Evolutionary conservation across 306 rosid genomes (phyloP).

Genomic region (Astragalus glycyphyllos): DNA sequence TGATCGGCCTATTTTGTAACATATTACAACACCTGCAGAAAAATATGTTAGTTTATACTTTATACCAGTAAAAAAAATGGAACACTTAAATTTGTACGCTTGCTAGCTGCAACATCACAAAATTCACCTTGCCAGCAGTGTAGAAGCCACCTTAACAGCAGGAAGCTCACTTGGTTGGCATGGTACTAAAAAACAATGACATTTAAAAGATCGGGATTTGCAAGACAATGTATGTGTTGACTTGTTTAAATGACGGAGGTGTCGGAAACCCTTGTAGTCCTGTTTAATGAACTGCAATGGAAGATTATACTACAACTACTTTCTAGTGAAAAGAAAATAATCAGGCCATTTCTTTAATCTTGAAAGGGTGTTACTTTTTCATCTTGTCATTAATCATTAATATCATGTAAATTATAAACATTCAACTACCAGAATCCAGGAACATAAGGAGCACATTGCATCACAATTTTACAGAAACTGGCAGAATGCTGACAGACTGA

Average conservation of each 20-base stretch:
- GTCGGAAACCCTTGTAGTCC: slow-evolving; percentile 49
- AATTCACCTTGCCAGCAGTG: slow-evolving; percentile 66
- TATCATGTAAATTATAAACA: slow-evolving; percentile 9
- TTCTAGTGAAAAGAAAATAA: slow-evolving; percentile 40
- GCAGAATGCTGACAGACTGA: slow-evolving; percentile 22
- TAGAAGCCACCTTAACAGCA: slow-evolving; percentile 54
- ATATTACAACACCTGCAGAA: slow-evolving; percentile 68
- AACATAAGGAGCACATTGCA: neutral
- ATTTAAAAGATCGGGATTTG: slow-evolving; percentile 63
- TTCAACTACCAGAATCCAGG: slow-evolving; percentile 37
- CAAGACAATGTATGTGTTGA: slow-evolving; percentile 52
- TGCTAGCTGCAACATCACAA: slow-evolving; percentile 25
- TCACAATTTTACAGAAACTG: slow-evolving; percentile 32
- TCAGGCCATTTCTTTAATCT: slow-evolving; percentile 29
- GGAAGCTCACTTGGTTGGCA: slow-evolving; percentile 55
- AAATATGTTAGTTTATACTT: slow-evolving; percentile 24
- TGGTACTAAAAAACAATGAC: slow-evolving; percentile 63
- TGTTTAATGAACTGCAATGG: slow-evolving; percentile 59
- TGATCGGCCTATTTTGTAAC: slow-evolving; percentile 68
- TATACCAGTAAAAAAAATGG: slow-evolving; percentile 5
- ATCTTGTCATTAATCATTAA: slow-evolving; percentile 8
- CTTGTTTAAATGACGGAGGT: slow-evolving; percentile 49
- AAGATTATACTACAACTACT: slow-evolving; percentile 37
- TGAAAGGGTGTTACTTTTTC: slow-evolving; percentile 16
- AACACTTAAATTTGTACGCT: slow-evolving; percentile 28